Evolutionary conservation across 768 basidiomycete species (phyloP).

Genomic region (Lanmaoa rubissima): DNA sequence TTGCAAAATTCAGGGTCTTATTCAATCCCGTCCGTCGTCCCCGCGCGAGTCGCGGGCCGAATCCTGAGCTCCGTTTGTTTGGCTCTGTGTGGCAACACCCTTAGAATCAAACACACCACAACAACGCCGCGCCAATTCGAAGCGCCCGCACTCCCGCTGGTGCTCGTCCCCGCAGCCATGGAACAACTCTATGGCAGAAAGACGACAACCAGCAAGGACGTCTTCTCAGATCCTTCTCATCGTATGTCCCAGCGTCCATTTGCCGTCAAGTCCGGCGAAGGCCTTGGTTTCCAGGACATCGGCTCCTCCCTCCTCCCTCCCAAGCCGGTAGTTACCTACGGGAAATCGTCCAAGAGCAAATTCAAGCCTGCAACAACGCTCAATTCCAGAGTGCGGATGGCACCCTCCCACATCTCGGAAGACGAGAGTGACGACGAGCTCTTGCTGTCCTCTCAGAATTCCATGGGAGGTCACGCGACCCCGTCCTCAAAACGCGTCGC

Average conservation of each 20-base stretch:
- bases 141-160: not conserved
- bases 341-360: constrained; percentile 10
- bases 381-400: not conserved
- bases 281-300: constrained; percentile 26
- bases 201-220: not conserved
- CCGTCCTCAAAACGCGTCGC: constrained; percentile 9
- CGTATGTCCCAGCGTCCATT: constrained; percentile 27
- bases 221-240: constrained; percentile 16
- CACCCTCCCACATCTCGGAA: not conserved
- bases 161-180: constrained; percentile 15
- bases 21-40: not conserved
- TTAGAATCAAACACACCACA: constrained; percentile 29
- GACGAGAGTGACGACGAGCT: constrained; percentile 32
- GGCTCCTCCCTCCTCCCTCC: constrained; percentile 18
- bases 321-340: constrained; percentile 1
- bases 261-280: constrained; percentile 25
- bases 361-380: not conserved
- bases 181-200: constrained; percentile 12
- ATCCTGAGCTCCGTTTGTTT: constrained; percentile 10
- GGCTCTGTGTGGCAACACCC: constrained; percentile 19
- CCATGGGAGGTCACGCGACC: constrained; percentile 11
- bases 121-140: constrained; percentile 25
- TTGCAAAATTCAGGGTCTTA: not conserved
- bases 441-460: constrained; percentile 26
- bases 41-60: not conserved